Evolutionary conservation across 2,329 filamentous ascomycete species (phyloP), one percentile per base, ranked within the genome.

Genomic region (Fusarium chuoi): DNA sequence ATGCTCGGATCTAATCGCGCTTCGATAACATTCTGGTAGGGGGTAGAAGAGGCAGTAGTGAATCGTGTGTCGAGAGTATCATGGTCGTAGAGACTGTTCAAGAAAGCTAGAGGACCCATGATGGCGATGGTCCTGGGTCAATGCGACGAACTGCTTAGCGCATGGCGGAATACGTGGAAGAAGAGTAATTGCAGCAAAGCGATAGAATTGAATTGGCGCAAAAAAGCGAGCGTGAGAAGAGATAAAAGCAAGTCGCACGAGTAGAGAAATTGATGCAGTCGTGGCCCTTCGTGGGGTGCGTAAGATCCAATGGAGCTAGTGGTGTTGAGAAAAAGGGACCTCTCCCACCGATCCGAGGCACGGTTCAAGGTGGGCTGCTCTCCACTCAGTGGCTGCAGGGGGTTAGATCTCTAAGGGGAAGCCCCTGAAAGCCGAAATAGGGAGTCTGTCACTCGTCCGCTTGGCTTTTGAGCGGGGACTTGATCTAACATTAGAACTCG

Each of bases 41-140:
- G 90, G 28, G 90, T 90, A 33, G 87, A 89, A 38, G 94, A 90
- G 17, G 94, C 88, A 59, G 88, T 92, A 35, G 91, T 92, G 82
- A 97, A 89, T 73, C 87, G 85, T 65, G 87, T 89, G 81, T 88
- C 87, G 80, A 91, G 85, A 22, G 89, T 91, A 75, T 92, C 88
- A 68, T 91, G 86, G 72, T 89, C 87, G 84, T 93, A 94, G 78
- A 93, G 88, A 71, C 82, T 84, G 72, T 82, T 79, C 54, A 88
- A 76, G 75, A 84, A 85, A 70, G 84, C 83, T 68, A 84, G 62
- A 70, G 81, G 74, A 74, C 83, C 83, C 85, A 88, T 87, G 75
- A 76, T 78, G 78, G 71, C 56, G 74, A 63, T 52, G 70, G 63
- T 63, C 65, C 66, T 62, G 65, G 58, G 58, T 68, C 22, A 71